These are phyloP conservation scores for Scedosporium dehoogii DNA, from an alignment of 2,329 filamentous ascomycete genomes.

Conservation along the genomic window DNA sequence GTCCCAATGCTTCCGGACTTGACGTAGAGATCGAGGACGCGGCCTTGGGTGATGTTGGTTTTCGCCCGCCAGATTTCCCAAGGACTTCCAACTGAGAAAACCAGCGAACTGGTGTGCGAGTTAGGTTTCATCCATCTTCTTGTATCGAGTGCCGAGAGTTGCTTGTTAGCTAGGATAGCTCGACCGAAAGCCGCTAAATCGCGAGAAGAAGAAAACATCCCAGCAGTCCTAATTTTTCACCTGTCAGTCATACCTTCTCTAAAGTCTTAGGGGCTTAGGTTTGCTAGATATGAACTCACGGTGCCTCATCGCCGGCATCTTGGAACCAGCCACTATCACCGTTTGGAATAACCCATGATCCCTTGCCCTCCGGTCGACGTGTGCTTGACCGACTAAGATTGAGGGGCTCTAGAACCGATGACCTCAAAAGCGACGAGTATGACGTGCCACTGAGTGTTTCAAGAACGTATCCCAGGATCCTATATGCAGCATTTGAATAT, in stretches of 20 bases:
- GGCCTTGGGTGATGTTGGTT: conserved; percentile 18
- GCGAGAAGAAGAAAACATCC: no score
- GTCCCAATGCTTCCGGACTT: conserved; percentile 21
- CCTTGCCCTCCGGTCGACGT: neutral
- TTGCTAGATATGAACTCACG: conserved; percentile 6
- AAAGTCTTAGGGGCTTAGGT: no score
- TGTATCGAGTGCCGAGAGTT: neutral
- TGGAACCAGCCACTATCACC: conserved; percentile 8
- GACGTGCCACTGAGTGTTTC: conserved; percentile 13
- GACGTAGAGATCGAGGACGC: conserved; percentile 22
- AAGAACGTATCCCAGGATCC: conserved; percentile 13
- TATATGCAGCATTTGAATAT: conserved; percentile 15
- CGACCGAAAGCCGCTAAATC: neutral
- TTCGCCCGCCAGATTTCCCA: conserved; percentile 24
- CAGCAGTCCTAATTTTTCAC: no score
- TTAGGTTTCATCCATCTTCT: conserved; percentile 13
- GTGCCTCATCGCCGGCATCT: conserved; percentile 8
- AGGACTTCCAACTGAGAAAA: conserved; percentile 21
- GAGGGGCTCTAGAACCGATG: conserved; percentile 7
- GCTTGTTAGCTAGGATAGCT: neutral
- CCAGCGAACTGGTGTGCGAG: conserved; percentile 7
- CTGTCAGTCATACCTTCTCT: no score
- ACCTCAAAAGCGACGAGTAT: conserved; percentile 8
- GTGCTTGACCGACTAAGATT: conserved; percentile 7
- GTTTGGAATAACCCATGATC: conserved; percentile 7